phyloP scores from a whole-genome alignment of 2,329 filamentous ascomycete species.

The Ilyonectria sp. region DNA sequence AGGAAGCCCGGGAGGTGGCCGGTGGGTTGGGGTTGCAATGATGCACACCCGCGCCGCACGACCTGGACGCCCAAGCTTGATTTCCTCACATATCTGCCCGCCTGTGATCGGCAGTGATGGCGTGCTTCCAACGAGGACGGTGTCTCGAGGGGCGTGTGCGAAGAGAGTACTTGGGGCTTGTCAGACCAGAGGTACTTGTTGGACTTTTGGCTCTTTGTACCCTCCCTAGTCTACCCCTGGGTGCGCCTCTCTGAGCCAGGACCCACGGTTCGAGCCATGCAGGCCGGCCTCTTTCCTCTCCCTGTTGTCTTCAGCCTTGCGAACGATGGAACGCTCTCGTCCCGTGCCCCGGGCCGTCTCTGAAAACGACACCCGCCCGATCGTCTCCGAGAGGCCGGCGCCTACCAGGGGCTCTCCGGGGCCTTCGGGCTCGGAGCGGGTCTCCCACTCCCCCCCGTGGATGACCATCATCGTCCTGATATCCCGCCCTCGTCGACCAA shows the following conservation, averaged over 20 bases:
- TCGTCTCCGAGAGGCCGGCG: conserved; percentile 19
- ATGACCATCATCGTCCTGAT: not conserved
- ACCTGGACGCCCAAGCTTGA: conserved; percentile 15
- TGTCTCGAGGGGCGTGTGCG: conserved; percentile 5
- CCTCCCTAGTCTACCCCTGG: conserved; percentile 13
- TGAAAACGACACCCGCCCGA: conserved; percentile 10
- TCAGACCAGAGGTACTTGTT: conserved; percentile 42
- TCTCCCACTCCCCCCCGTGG: conserved; percentile 1
- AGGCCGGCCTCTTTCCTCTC: not conserved
- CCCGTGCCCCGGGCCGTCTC: conserved; percentile 11
- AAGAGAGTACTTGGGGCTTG: conserved; percentile 33
- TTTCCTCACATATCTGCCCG: conserved; percentile 13
- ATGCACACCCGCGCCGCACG: conserved; percentile 6
- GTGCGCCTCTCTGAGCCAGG: conserved; percentile 6
- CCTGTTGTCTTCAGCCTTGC: conserved; percentile 29
- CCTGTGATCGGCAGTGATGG: conserved; percentile 16
- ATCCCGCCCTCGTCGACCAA: not conserved
- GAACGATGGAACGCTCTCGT: conserved; percentile 33
- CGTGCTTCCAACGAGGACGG: conserved; percentile 19
- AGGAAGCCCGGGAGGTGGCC: conserved; percentile 28
- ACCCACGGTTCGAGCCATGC: conserved; percentile 35
- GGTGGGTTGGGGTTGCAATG: conserved; percentile 47
- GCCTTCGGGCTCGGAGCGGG: conserved; percentile 12
- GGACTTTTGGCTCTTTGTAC: conserved; percentile 17
- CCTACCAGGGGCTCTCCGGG: conserved; percentile 14